Conservation (phyloP, 306 rosid genomes). For the Lablab purpureus region DNA sequence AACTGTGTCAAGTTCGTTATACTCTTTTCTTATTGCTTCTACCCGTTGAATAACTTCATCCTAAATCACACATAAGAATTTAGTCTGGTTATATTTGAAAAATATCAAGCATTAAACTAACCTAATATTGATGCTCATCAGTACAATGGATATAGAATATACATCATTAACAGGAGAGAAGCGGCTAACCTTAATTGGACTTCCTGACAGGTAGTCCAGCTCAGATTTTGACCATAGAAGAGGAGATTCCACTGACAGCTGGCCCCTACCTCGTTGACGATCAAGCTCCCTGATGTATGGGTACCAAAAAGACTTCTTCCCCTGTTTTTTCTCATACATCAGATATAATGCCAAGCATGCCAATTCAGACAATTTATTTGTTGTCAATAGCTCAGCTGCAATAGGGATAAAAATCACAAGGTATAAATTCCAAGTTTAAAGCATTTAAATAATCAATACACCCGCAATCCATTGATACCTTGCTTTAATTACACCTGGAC, state of each 20-base stretch:
- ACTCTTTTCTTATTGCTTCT: slow-evolving; percentile 92
- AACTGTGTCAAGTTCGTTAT: slow-evolving; percentile 95
- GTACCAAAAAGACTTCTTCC: slow-evolving; percentile 95
- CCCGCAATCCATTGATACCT: slow-evolving; percentile 9
- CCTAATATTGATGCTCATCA: slow-evolving; percentile 11
- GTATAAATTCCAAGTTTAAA: slow-evolving; percentile 23
- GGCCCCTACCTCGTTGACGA: slow-evolving; percentile 97
- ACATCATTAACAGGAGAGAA: slow-evolving; percentile 25
- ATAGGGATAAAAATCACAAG: slow-evolving; percentile 46
- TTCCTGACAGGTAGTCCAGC: slow-evolving; percentile 83
- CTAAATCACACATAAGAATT: slow-evolving; percentile 57
- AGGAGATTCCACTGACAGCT: slow-evolving; percentile 91
- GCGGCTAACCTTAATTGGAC: slow-evolving; percentile 80
- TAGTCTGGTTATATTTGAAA: slow-evolving; percentile 40
- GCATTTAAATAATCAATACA: background rate
- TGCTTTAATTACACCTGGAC: slow-evolving; percentile 26
- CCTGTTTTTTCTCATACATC: slow-evolving; percentile 99
- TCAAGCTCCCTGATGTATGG: slow-evolving; percentile 95
- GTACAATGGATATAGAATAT: slow-evolving; percentile 4
- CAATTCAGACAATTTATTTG: slow-evolving; percentile 94
- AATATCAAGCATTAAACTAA: slow-evolving; percentile 41
- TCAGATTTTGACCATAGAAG: slow-evolving; percentile 93
- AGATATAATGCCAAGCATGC: slow-evolving; percentile 98
- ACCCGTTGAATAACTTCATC: slow-evolving; percentile 82
- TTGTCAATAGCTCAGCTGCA: slow-evolving; percentile 95